Percentiles rank a stretch among this genome's conserved stretches.
Evolutionary conservation across 106 monocot species (phyloP).

Genomic region (Dendrobium nobile): DNA sequence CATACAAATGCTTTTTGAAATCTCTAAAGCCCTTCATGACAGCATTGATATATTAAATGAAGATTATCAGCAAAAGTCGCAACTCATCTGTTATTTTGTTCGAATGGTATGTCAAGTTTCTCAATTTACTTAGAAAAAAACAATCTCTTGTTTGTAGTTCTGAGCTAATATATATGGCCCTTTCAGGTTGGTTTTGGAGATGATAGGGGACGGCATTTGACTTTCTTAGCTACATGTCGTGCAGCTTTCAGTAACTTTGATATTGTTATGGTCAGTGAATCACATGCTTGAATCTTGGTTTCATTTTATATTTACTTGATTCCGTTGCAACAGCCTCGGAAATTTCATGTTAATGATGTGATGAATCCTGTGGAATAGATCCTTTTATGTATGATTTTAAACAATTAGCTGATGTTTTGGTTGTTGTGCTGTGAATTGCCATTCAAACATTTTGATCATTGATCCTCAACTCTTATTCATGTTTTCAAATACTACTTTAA

Average conservation of each 20-base stretch:
- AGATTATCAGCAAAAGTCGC: conserved; percentile 15
- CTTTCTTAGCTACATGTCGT: conserved; percentile 31
- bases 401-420: background rate
- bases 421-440: background rate
- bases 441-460: background rate
- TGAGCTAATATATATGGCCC: background rate
- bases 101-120: conserved; percentile 16
- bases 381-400: background rate
- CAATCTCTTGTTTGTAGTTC: background rate
- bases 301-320: background rate
- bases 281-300: background rate
- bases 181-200: conserved; percentile 30
- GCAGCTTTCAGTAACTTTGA: conserved; percentile 24
- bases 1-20: conserved; percentile 27
- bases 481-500: background rate
- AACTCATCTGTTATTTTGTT: conserved; percentile 21
- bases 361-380: background rate
- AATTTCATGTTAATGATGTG: background rate
- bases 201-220: conserved; percentile 27
- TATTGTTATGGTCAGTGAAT: conserved; percentile 21
- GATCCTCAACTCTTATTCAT: background rate
- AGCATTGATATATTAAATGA: conserved; percentile 17
- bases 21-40: conserved; percentile 21
- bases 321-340: background rate
- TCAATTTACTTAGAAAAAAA: background rate